phyloP scores from a whole-genome alignment of 768 basidiomycete species.

The Phanerochaete sordida region DNA sequence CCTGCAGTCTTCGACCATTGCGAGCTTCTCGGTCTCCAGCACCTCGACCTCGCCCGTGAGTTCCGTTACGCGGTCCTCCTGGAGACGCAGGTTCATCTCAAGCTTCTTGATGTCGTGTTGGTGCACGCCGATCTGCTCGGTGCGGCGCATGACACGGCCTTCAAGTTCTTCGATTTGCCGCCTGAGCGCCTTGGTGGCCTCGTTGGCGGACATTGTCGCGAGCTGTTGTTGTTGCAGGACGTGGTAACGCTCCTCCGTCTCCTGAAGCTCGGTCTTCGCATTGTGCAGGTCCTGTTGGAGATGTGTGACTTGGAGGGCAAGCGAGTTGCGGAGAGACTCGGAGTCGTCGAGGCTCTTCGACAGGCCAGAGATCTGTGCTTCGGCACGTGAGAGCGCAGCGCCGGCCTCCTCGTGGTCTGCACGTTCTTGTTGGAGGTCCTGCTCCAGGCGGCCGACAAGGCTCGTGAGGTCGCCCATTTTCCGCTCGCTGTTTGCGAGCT shows the following conservation, averaged over 20 bases:
- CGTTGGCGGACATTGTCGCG: constrained; percentile 53
- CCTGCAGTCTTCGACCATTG: constrained; percentile 84
- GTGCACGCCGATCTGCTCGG: constrained; percentile 72
- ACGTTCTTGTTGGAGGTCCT: constrained; percentile 17
- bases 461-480: constrained; percentile 15
- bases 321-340: constrained; percentile 64
- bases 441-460: constrained; percentile 15
- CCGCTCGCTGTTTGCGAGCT: constrained; percentile 12
- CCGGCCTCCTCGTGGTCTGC: constrained; percentile 19
- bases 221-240: constrained; percentile 65
- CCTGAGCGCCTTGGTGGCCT: constrained; percentile 52
- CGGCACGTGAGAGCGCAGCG: constrained; percentile 36
- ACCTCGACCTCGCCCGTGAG: constrained; percentile 69
- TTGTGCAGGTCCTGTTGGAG: constrained; percentile 53
- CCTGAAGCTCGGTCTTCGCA: constrained; percentile 50
- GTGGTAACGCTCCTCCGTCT: constrained; percentile 59
- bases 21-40: constrained; percentile 61
- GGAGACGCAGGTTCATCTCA: constrained; percentile 69
- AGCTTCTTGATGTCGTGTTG: constrained; percentile 77
- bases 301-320: constrained; percentile 61
- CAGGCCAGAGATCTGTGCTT: constrained; percentile 42
- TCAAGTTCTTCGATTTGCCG: constrained; percentile 71
- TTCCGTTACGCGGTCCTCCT: constrained; percentile 72
- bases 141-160: constrained; percentile 56
- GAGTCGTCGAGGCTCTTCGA: constrained; percentile 47